Evolutionary conservation across 768 basidiomycete species (phyloP).

Genomic region (Leccinum arenicola): DNA sequence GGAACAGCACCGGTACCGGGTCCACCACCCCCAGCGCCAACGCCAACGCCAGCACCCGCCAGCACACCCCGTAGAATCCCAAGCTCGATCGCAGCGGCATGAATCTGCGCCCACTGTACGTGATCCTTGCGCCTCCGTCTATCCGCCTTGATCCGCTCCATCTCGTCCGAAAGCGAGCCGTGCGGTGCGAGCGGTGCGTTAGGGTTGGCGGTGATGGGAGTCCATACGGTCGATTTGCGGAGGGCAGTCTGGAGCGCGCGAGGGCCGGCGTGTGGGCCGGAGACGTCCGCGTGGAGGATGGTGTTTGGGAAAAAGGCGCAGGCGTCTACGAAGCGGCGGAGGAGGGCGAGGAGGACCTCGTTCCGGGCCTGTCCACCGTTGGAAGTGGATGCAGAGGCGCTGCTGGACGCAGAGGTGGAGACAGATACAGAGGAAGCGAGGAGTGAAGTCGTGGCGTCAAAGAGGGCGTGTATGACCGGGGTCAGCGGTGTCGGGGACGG

Average conservation of each 20-base stretch:
- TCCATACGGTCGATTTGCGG: slow-evolving; percentile 56
- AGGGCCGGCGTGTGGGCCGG: slow-evolving; percentile 54
- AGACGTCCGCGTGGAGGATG: slow-evolving; percentile 51
- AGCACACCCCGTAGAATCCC: slow-evolving; percentile 39
- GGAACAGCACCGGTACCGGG: no score
- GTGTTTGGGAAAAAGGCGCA: slow-evolving; percentile 47
- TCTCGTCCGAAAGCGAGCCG: slow-evolving; percentile 51
- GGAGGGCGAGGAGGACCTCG: slow-evolving; percentile 16
- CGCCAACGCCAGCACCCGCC: neutral
- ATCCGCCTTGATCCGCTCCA: slow-evolving; percentile 60
- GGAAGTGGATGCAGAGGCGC: slow-evolving; percentile 22
- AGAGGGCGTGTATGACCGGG: slow-evolving; percentile 50
- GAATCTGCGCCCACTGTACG: slow-evolving; percentile 65
- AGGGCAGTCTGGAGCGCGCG: slow-evolving; percentile 59
- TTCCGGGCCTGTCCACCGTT: slow-evolving; percentile 1
- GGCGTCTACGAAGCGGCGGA: slow-evolving; percentile 53
- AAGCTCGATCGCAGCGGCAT: slow-evolving; percentile 61
- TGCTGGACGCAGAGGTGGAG: slow-evolving; percentile 36
- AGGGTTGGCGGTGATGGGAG: slow-evolving; percentile 25
- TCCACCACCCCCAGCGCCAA: no score
- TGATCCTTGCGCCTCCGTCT: slow-evolving; percentile 61
- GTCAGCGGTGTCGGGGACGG: slow-evolving; percentile 50
- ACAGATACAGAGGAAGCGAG: slow-evolving; percentile 26
- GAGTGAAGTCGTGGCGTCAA: slow-evolving; percentile 44
- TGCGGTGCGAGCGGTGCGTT: neutral